phyloP scores from a whole-genome alignment of 1,139 yeast species.

The Debaryomyces robertsiae region DNA sequence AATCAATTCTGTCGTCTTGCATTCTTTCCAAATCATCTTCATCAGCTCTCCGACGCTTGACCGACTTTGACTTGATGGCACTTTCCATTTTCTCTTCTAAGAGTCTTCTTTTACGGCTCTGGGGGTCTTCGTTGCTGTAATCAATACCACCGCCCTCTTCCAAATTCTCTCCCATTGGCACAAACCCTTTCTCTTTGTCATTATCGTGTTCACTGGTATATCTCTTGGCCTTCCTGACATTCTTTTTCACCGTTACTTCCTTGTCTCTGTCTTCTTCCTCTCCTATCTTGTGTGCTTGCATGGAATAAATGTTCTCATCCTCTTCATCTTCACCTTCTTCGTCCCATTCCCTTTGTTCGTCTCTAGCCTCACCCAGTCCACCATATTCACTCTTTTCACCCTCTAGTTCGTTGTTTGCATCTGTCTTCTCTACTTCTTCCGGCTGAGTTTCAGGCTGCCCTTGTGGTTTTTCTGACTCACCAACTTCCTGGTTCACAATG shows the following conservation, averaged over 20 bases:
- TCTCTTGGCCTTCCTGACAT: conserved; percentile 32
- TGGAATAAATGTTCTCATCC: conserved; percentile 28
- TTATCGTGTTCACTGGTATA: conserved; percentile 14
- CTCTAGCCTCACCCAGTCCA: no score
- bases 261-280: conserved; percentile 18
- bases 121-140: conserved; percentile 45
- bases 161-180: conserved; percentile 17
- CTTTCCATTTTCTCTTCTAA: conserved; percentile 81
- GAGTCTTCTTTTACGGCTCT: conserved; percentile 66
- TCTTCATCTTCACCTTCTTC: conserved; percentile 14
- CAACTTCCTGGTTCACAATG: conserved; percentile 1
- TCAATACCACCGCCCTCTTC: conserved; percentile 17
- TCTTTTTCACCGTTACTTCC: conserved; percentile 43
- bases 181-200: conserved; percentile 16
- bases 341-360: conserved; percentile 14
- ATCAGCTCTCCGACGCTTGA: conserved; percentile 63
- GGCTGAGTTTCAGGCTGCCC: background rate
- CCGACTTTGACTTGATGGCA: conserved; percentile 68
- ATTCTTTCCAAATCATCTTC: conserved; percentile 93
- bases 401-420: conserved; percentile 15
- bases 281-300: conserved; percentile 33
- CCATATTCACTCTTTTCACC: no score
- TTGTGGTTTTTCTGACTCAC: conserved; percentile 9
- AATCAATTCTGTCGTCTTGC: conserved; percentile 88
- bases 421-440: conserved; percentile 7